These are phyloP conservation scores for Penicillium flavigenum DNA, from an alignment of 495 filamentous ascomycete genomes.

Conservation along the genomic window DNA sequence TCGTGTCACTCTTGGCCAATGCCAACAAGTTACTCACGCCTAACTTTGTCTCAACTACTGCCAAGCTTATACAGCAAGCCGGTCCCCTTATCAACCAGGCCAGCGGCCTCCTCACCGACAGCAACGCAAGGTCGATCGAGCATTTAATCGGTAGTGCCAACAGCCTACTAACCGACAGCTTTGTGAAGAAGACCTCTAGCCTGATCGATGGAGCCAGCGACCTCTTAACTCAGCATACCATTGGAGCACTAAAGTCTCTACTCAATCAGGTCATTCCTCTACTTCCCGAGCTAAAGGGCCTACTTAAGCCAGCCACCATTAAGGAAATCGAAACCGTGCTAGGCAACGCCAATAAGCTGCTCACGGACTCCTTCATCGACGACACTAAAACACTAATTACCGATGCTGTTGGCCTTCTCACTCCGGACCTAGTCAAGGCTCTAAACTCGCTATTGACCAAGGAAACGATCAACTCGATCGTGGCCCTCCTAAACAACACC, in stretches of 20 bases:
- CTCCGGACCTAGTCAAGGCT: slow-evolving; percentile 35
- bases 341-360: slow-evolving; percentile 37
- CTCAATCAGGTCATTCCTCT: slow-evolving; percentile 8
- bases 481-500: slow-evolving; percentile 38
- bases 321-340: slow-evolving; percentile 39
- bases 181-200: slow-evolving; percentile 23
- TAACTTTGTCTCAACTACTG: slow-evolving; percentile 27
- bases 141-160: slow-evolving; percentile 40
- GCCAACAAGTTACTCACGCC: slow-evolving; percentile 11
- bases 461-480: slow-evolving; percentile 34
- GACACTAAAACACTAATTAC: slow-evolving; percentile 36
- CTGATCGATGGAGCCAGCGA: slow-evolving; percentile 38
- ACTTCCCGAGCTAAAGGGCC: slow-evolving; percentile 19
- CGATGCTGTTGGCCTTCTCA: slow-evolving; percentile 39
- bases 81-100: slow-evolving; percentile 36
- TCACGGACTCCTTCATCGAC: slow-evolving; percentile 38
- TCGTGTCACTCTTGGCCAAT: slow-evolving; percentile 1
- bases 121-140: slow-evolving; percentile 37
- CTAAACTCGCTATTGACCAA: slow-evolving; percentile 39
- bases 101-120: slow-evolving; percentile 31
- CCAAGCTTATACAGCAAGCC: slow-evolving; percentile 38
- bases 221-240: slow-evolving; percentile 32
- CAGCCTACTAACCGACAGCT: slow-evolving; percentile 35
- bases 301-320: slow-evolving; percentile 37
- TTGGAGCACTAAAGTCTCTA: slow-evolving; percentile 36